Base-by-base conservation (phyloP, 78 protist genomes). In the Tieghemostelium lacteum region DNA sequence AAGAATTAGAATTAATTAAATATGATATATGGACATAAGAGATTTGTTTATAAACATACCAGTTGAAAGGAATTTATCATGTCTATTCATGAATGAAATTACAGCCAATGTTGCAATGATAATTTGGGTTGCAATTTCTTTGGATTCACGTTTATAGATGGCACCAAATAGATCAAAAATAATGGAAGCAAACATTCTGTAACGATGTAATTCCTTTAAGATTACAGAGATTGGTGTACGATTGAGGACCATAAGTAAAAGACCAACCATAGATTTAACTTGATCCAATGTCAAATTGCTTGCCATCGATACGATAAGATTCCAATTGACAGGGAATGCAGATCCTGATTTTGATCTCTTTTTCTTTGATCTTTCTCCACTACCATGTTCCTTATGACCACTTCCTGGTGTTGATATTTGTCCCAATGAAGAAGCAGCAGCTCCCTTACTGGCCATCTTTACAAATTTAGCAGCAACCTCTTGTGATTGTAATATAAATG, bases 201-300 rank as follows among this genome's bases (percentile, higher is more conserved):
- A 55, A 40, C 66, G 24, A 6, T 66, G 76, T 61, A 83, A 33
- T 58, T 83, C 71, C 24, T 61, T 52, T 49, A 83, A 50, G 36
- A 83, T 61, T 17, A 83, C 91, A 1, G 66, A 42, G 22, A 83
- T 60, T 55, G 91, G 91, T 1, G 78, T 83, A 63, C 75, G 76
- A 6, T 62, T 39, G 20, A 83, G 45, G 42, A 83, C 63, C 91
- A 83, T 83, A 63, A 83, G 55, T 24, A 83, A 40, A 0, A 83
- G 54, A 57, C 65, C 65, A 31, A 69, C 22, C 91, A 83, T 83
- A 39, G 91, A 83, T 60, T 83, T 72, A 45, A 83, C 50, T 42
- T 83, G 91, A 58, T 83, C 91, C 22, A 83, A 78, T 1, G 73
- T 42, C 26, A 83, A 39, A 42, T 66, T 83, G 22, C 78, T 34